These are phyloP conservation scores for Kazachstania sp. DNA, from an alignment of 1,139 yeast genomes.

Conservation along the genomic window DNA sequence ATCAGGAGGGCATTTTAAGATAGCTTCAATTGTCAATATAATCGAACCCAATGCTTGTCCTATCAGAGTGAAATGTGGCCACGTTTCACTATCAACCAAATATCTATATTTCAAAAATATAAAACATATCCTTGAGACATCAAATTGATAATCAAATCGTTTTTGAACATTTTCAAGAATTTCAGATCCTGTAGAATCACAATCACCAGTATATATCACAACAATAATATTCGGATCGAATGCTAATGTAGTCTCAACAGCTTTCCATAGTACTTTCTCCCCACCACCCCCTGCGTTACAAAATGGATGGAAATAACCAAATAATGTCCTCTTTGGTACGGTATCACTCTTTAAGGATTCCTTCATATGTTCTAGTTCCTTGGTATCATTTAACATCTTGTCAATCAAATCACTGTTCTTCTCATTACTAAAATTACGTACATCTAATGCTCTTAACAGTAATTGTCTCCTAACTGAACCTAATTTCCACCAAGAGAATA, in stretches of 20 bases:
- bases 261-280: constrained; percentile 93
- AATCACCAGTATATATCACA: constrained; percentile 69
- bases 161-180: constrained; percentile 51
- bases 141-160: constrained; percentile 57
- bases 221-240: constrained; percentile 48
- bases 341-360: constrained; percentile 2
- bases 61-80: constrained; percentile 72
- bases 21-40: constrained; percentile 61
- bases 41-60: constrained; percentile 85
- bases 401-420: constrained; percentile 1
- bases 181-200: constrained; percentile 40
- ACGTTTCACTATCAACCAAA: constrained; percentile 60
- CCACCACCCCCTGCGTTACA: constrained; percentile 99
- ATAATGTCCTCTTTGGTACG: constrained; percentile 33
- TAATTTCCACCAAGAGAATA: constrained; percentile 22
- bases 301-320: constrained; percentile 91
- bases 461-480: constrained; percentile 46
- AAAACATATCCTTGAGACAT: constrained; percentile 54
- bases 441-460: constrained; percentile 41
- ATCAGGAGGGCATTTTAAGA: constrained; percentile 67
- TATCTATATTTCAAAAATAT: constrained; percentile 56
- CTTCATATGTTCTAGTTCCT: neutral
- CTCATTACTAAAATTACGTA: constrained; percentile 28
- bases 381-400: neutral
- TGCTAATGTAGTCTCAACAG: constrained; percentile 62